phyloP scores from a whole-genome alignment of 1,139 yeast genomes.

The Blastobotrys indianensis region DNA sequence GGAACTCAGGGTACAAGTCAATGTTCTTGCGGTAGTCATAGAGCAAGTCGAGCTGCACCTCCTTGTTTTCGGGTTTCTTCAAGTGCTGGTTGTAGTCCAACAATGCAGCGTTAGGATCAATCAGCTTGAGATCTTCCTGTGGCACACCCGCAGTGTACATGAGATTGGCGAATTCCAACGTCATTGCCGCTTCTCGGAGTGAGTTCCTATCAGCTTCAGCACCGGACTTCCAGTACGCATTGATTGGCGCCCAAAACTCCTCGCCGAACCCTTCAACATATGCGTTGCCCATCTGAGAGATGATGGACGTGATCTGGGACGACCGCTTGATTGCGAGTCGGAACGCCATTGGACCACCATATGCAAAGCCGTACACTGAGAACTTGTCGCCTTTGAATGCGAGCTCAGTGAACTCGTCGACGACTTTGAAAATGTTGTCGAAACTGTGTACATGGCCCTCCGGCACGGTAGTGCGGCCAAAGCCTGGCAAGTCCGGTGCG shows the following conservation, averaged over 20 bases:
- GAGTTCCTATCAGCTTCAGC: conserved; percentile 16
- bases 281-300: conserved; percentile 43
- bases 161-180: conserved; percentile 22
- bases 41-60: conserved; percentile 35
- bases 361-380: conserved; percentile 39
- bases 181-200: conserved; percentile 22
- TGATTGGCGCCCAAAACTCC: conserved; percentile 38
- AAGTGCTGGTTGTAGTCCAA: conserved; percentile 32
- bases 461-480: conserved; percentile 35
- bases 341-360: conserved; percentile 42
- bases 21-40: conserved; percentile 37
- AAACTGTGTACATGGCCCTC: conserved; percentile 31
- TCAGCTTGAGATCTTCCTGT: conserved; percentile 16
- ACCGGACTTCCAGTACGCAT: conserved; percentile 32
- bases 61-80: conserved; percentile 27
- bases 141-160: conserved; percentile 36
- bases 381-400: conserved; percentile 27
- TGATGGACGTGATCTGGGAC: conserved; percentile 30
- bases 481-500: conserved; percentile 45
- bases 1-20: conserved; percentile 37
- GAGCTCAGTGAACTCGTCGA: conserved; percentile 32
- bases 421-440: conserved; percentile 33
- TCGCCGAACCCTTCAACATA: conserved; percentile 38
- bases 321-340: conserved; percentile 36
- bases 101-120: conserved; percentile 35